Conservation (phyloP, 2,329 filamentous ascomycete genomes). For the Pseudopyrenochaeta lycopersici region DNA sequence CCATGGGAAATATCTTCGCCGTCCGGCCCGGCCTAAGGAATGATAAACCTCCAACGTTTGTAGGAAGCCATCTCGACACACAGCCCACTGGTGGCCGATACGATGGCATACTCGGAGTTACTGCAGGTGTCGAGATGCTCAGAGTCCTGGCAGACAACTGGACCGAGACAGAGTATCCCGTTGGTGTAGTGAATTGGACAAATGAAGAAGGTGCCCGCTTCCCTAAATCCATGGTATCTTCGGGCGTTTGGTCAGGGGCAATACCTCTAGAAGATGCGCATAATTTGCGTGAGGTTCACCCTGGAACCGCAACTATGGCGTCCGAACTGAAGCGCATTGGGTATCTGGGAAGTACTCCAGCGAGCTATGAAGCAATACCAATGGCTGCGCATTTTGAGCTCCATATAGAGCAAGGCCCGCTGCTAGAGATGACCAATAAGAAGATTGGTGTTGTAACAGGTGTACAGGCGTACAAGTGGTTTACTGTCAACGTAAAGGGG, state of each 20-base stretch:
- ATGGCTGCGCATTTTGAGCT: constrained; percentile 84
- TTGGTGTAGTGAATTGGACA: constrained; percentile 82
- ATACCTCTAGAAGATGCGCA: constrained; percentile 70
- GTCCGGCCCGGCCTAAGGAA: constrained; percentile 69
- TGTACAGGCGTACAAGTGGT: constrained; percentile 80
- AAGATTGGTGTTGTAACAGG: constrained; percentile 76
- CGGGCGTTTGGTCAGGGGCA: constrained; percentile 78
- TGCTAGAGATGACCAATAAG: constrained; percentile 70
- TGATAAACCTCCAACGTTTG: constrained; percentile 69
- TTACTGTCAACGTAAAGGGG: constrained; percentile 71
- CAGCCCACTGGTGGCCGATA: constrained; percentile 72
- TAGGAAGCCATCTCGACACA: constrained; percentile 71
- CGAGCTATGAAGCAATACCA: constrained; percentile 67
- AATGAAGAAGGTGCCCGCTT: constrained; percentile 86
- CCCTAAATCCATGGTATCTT: constrained; percentile 76
- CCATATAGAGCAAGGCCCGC: constrained; percentile 85
- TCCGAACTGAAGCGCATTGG: constrained; percentile 76
- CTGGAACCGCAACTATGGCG: constrained; percentile 69
- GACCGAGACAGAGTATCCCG: constrained; percentile 73
- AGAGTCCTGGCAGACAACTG: constrained; percentile 72
- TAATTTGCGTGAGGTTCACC: constrained; percentile 68
- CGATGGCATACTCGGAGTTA: constrained; percentile 79
- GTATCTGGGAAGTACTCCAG: constrained; percentile 69
- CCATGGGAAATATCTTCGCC: constrained; percentile 85
- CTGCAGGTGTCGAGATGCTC: constrained; percentile 77